Conservation (phyloP, 345 rosid genomes). For the Anastatica hierochuntica region DNA sequence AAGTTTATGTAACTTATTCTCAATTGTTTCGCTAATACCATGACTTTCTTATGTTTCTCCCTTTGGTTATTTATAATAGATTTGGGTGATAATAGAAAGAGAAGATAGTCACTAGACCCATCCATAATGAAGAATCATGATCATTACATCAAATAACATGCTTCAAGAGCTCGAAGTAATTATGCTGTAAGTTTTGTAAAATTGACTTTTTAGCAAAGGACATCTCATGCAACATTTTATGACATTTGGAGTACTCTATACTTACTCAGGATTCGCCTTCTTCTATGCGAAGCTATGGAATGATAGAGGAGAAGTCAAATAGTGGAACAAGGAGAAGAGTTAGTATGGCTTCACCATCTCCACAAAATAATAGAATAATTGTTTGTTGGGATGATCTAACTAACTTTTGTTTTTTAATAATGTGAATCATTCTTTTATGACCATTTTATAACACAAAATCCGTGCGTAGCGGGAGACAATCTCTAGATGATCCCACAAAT, state of each 20-base stretch:
- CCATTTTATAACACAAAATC: too few relatives aligned
- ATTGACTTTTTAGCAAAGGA: not conserved
- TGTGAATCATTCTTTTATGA: too few relatives aligned
- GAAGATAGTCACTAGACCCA: constrained; percentile 22
- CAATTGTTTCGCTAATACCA: too few relatives aligned
- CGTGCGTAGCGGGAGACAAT: too few relatives aligned
- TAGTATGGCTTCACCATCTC: too few relatives aligned
- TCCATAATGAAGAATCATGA: constrained; percentile 20
- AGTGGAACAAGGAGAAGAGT: constrained; percentile 54
- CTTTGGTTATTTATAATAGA: too few relatives aligned
- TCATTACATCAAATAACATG: constrained; percentile 25
- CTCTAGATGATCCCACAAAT: too few relatives aligned
- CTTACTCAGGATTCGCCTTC: constrained; percentile 26
- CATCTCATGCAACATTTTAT: not conserved
- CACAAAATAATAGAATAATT: too few relatives aligned
- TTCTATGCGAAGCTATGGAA: constrained; percentile 17
- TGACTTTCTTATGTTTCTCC: too few relatives aligned
- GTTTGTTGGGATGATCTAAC: too few relatives aligned
- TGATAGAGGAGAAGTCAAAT: constrained; percentile 28
- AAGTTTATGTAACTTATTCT: too few relatives aligned
- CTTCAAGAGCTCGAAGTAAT: constrained; percentile 1
- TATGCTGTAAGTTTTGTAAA: constrained; percentile 22
- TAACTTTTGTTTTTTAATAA: too few relatives aligned
- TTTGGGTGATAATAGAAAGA: constrained; percentile 16
- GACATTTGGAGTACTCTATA: not conserved